phyloP scores from a whole-genome alignment of 768 basidiomycete species.

The Pisolithus tinctorius region DNA sequence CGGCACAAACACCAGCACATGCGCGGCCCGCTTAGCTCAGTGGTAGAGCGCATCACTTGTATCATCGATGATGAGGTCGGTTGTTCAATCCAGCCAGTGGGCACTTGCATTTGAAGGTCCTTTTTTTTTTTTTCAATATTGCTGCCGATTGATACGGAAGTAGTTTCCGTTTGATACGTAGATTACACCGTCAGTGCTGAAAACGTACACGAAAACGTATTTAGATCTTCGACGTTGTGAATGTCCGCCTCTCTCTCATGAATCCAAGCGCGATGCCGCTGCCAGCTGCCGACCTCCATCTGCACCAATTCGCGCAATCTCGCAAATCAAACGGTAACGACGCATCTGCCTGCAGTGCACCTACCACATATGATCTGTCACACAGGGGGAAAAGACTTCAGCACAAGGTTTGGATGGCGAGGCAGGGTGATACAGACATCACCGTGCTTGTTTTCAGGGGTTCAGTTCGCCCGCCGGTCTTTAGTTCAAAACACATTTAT shows the following conservation, averaged over 20 bases:
- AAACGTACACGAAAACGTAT: not conserved
- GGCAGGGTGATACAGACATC: slow-evolving; percentile 28
- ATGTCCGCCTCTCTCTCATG: slow-evolving; percentile 1
- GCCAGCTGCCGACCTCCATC: slow-evolving; percentile 37
- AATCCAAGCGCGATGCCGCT: slow-evolving; percentile 34
- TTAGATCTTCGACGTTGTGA: not conserved
- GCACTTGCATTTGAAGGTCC: slow-evolving; percentile 9
- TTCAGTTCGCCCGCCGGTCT: slow-evolving; percentile 24
- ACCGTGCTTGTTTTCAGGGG: slow-evolving; percentile 42
- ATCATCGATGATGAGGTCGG: slow-evolving; percentile 34
- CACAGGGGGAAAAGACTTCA: not conserved
- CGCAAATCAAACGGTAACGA: slow-evolving; percentile 31
- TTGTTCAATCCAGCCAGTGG: slow-evolving; percentile 41
- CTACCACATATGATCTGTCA: slow-evolving; percentile 36
- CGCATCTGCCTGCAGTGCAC: slow-evolving; percentile 34
- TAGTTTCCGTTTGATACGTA: not conserved
- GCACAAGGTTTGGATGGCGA: not conserved
- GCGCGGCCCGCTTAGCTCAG: slow-evolving; percentile 34
- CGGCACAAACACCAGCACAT: not conserved
- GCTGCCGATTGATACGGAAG: too few relatives aligned
- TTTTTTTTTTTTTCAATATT: too few relatives aligned
- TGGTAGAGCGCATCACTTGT: slow-evolving; percentile 41
- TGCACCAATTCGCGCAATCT: slow-evolving; percentile 30
- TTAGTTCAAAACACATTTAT: slow-evolving; percentile 34
- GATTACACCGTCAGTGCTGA: not conserved